Evolutionary conservation across 2,329 filamentous ascomycete species (phyloP), one percentile per base, ranked within the genome.

Genomic region (Dothideomycetidae sp.): DNA sequence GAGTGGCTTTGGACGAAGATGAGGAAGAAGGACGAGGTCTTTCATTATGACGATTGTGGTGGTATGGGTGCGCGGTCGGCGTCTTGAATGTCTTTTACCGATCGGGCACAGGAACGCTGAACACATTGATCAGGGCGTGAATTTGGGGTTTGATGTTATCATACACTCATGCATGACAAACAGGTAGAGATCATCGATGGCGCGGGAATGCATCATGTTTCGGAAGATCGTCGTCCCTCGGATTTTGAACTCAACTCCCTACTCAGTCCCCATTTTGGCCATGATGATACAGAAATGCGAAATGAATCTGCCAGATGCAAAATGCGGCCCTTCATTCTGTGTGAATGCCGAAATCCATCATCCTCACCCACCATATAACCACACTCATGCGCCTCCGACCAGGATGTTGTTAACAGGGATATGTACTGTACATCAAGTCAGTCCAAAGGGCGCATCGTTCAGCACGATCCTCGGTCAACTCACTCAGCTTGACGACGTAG

Each of bases 401-500:
- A 80, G 67, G 42, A 78, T 73, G 57, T 78, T 74, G 68, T 79
- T 79, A 46, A 80, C 68, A 45, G 75, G 75, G 33, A 79, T 77
- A 56, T 79, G 75, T 46, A 79, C 71, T 76, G 39, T 11, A 26
- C 17, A 11, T n/a, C 14, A 7, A 5, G 15, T 36, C 23, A 36
- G 21, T 14, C 3, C 11, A 14, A 5, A 9, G 23, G 23, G 9
- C 9, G 9, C 23, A 28, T 9, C 9, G 12, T 11, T 29, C 13
- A 10, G 15, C 11, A 12, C 15, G 35, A 17, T 12, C 15, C 2
- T 3, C 31, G 5, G 9, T 47, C 15, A 33, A 51, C 69, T 34
- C 64, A 76, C 72, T 75, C 53, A 80, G 66, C 67, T 80, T 79
- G 54, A 80, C 73, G 44, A 80, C 58, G 59, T 78, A 80, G 45